Percentiles rank a stretch among this genome's conserved stretches.
phyloP scores from a whole-genome alignment of 2,329 filamentous ascomycete genomes.

The Stylonectria norvegica region DNA sequence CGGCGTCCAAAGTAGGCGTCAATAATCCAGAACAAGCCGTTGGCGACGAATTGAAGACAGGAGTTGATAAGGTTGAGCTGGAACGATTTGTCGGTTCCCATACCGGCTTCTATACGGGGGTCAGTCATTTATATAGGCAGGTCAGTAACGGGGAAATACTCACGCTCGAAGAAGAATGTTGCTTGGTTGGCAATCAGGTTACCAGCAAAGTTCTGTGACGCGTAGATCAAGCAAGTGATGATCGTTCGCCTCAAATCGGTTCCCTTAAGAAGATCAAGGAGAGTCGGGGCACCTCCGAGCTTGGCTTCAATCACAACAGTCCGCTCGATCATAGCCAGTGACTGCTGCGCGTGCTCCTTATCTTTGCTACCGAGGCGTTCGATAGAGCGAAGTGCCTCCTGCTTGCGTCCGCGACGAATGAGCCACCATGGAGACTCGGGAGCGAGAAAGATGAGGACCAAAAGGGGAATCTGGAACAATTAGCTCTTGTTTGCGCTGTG shows the following conservation, averaged over 20 bases:
- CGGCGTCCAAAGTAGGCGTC: slow-evolving; percentile 62
- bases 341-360: slow-evolving; percentile 28
- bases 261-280: slow-evolving; percentile 52
- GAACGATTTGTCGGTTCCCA: slow-evolving; percentile 53
- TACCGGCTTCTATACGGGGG: slow-evolving; percentile 54
- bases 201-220: slow-evolving; percentile 57
- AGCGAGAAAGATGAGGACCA: slow-evolving; percentile 48
- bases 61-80: slow-evolving; percentile 63
- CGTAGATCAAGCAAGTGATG: slow-evolving; percentile 56
- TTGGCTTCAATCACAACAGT: slow-evolving; percentile 53
- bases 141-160: slow-evolving; percentile 7
- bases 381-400: slow-evolving; percentile 43
- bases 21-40: slow-evolving; percentile 66
- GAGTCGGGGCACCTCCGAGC: slow-evolving; percentile 40
- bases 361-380: slow-evolving; percentile 40
- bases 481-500: no score
- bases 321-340: slow-evolving; percentile 55
- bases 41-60: slow-evolving; percentile 57
- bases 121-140: slow-evolving; percentile 3
- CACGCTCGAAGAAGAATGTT: slow-evolving; percentile 53
- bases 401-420: slow-evolving; percentile 44
- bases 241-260: slow-evolving; percentile 52
- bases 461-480: no score
- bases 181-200: slow-evolving; percentile 61
- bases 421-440: slow-evolving; percentile 55